Conservation (phyloP, 164 flowering plant genomes). For the Protea cynaroides region DNA sequence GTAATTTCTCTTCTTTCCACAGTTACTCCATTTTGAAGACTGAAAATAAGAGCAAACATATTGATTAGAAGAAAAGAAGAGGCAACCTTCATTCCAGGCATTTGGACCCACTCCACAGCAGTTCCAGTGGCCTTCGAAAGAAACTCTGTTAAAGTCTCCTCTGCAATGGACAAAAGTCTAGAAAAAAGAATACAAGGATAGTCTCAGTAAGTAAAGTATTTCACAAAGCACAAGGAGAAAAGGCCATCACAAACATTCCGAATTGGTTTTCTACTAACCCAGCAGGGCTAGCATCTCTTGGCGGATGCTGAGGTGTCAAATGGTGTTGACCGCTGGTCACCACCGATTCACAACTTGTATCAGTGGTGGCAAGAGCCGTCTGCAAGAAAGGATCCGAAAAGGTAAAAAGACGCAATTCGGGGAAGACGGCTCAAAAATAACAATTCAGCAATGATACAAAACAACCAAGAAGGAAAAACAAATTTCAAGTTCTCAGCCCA, state of each 20-base stretch:
- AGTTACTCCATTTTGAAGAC: too few relatives aligned
- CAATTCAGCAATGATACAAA: background rate
- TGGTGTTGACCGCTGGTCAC: slow-evolving; percentile 71
- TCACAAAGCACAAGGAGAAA: slow-evolving; percentile 19
- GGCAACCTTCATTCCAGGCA: slow-evolving; percentile 94
- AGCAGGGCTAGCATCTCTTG: slow-evolving; percentile 72
- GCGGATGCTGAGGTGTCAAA: slow-evolving; percentile 55
- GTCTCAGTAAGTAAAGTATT: slow-evolving; percentile 10
- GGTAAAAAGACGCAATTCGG: background rate
- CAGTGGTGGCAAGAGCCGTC: slow-evolving; percentile 33
- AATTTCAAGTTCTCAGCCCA: background rate
- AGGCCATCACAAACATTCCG: background rate
- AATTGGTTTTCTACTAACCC: background rate
- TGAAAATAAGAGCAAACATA: background rate
- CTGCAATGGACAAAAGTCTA: slow-evolving; percentile 85
- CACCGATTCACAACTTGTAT: slow-evolving; percentile 70
- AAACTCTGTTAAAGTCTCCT: slow-evolving; percentile 86
- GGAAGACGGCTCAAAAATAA: background rate
- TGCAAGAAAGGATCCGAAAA: background rate
- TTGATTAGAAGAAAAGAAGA: background rate
- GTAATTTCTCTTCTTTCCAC: too few relatives aligned
- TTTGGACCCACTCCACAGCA: slow-evolving; percentile 88
- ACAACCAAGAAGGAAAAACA: background rate
- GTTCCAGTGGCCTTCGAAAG: slow-evolving; percentile 91
- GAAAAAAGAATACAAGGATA: slow-evolving; percentile 23